Evolutionary conservation across 1,139 yeast species (phyloP).

Genomic region (Suhomyces chickasaworum): DNA sequence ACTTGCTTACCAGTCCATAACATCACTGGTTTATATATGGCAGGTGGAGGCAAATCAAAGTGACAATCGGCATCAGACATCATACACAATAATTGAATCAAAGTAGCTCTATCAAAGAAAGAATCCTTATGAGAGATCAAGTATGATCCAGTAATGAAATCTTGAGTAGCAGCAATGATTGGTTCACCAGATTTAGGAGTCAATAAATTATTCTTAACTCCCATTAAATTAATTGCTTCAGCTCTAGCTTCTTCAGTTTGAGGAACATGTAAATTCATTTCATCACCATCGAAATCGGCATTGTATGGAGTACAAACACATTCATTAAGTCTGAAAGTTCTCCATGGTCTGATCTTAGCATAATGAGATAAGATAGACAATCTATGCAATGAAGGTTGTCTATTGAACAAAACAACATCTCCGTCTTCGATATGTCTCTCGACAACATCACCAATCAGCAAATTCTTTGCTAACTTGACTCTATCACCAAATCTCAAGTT

Average conservation of each 20-base stretch:
- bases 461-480: conserved; percentile 69
- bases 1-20: conserved; percentile 98
- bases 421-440: conserved; percentile 98
- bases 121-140: conserved; percentile 91
- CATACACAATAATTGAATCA: conserved; percentile 84
- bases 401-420: conserved; percentile 90
- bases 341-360: conserved; percentile 96
- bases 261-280: conserved; percentile 98
- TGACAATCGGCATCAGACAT: conserved; percentile 92
- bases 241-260: conserved; percentile 99
- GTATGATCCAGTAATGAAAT: conserved; percentile 95
- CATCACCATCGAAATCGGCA: conserved; percentile 99
- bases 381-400: conserved; percentile 97
- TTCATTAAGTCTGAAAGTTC: conserved; percentile 95
- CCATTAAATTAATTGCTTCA: conserved; percentile 97
- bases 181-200: conserved; percentile 99
- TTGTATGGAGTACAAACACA: conserved; percentile 99
- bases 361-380: conserved; percentile 92
- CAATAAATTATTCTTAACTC: conserved; percentile 89
- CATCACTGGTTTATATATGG: conserved; percentile 83
- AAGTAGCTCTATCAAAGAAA: conserved; percentile 83
- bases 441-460: conserved; percentile 89
- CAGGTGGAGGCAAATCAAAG: conserved; percentile 94
- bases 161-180: conserved; percentile 98
- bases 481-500: conserved; percentile 90